Percentiles rank a stretch among this genome's conserved stretches.
phyloP scores from a whole-genome alignment of 345 rosid genomes.

The Syzygium oleosum region DNA sequence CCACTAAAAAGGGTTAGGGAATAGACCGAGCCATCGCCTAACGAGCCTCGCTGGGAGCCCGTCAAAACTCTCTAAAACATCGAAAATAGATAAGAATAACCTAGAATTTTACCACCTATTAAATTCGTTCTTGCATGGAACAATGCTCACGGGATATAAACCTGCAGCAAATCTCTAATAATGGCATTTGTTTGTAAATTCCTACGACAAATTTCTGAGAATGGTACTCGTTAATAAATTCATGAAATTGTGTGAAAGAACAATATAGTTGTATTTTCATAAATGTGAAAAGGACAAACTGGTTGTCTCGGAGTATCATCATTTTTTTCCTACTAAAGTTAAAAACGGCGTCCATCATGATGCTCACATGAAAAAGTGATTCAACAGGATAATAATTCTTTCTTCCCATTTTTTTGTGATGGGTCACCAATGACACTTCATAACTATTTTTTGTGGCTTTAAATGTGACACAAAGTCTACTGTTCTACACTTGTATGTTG shows the following conservation, averaged over 20 bases:
- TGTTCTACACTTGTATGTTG: neutral
- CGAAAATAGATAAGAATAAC: rapidly evolving
- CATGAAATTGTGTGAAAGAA: neutral
- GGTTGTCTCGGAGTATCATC: neutral
- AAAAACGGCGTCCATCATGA: neutral
- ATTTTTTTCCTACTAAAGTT: neutral
- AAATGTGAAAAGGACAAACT: neutral
- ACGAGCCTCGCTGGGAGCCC: neutral
- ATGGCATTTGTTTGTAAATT: neutral
- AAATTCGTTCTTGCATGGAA: neutral
- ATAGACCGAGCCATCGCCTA: neutral
- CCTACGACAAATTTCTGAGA: neutral
- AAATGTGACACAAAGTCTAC: neutral
- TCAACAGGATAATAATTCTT: neutral
- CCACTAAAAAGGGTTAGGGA: neutral
- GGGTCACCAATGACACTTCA: neutral
- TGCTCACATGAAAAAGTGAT: neutral
- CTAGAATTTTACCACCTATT: neutral
- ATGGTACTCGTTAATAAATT: neutral
- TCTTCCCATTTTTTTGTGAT: neutral
- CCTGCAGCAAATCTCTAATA: neutral
- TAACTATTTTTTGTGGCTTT: neutral
- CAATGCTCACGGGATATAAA: neutral
- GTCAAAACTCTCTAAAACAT: neutral
- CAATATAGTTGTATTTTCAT: neutral